Evolutionary conservation across 2,329 filamentous ascomycete genomes (phyloP), one percentile per base, ranked within the genome.

Genomic region (Aspergillus sp.): DNA sequence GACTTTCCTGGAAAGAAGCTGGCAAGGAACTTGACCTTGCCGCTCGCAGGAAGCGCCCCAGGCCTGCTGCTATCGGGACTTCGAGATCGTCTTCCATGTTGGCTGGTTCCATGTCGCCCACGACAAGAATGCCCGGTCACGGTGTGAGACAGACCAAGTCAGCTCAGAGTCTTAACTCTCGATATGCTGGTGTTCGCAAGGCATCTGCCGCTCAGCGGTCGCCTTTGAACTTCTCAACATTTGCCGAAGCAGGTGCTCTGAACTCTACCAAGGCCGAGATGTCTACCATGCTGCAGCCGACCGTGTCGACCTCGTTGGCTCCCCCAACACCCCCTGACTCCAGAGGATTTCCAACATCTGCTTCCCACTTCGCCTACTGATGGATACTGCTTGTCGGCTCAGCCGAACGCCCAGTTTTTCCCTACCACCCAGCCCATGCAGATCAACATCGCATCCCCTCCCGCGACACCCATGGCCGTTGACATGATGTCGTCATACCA

Each of bases 111-210:
- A 67, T 70, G 53, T 68, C 71, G 8, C 69, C 71, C 5, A 70
- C 64, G 7, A 61, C 55, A 44, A 61, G 60, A 45, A 54, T 61
- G 28, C 58, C 62, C 11, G 52, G 58, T n/a, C 68, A 70, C 50
- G 56, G 59, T n/a, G 59, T 73, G 50, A 64, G 68, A 47, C 70
- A 73, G 30, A 66, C 66, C 33, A 73, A 74, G 50, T 73, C 69
- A 11, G 61, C 69, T 4, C 70, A 73, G 46, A 65, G 62, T 45
- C 62, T 74, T 7, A 68, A 68, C 51, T 62, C 68, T 38, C 61
- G 67, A 30, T 74, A 71, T 51, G 67, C 69, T 0, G 70, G 72
- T 39, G 64, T 75, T 27, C 60, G 72, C 13, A 75, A 75, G 51
- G 57, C 66, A 5, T 71, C 68, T 19, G 64, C 66, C 34, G 60